Evolutionary conservation across 2,329 filamentous ascomycete genomes (phyloP).

Genomic region (Sordariomycetes sp.): DNA sequence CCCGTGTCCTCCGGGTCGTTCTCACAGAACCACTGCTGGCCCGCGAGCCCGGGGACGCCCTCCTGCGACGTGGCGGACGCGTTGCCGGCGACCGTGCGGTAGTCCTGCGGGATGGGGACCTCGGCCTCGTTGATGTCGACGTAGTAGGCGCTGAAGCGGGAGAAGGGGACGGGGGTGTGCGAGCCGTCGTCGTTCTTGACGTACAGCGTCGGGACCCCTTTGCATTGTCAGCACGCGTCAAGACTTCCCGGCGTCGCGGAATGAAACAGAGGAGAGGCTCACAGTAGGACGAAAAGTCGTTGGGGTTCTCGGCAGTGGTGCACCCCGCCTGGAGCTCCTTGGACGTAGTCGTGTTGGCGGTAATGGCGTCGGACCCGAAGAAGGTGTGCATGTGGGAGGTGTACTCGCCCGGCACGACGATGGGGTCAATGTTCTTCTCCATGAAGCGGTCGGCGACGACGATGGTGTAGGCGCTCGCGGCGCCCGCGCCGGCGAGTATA

Average conservation of each 20-base stretch:
- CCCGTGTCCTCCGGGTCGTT: conserved; percentile 10
- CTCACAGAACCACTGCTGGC: conserved; percentile 17
- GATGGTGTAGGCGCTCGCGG: conserved; percentile 11
- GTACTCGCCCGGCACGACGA: conserved; percentile 17
- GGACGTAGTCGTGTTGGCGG: conserved; percentile 14
- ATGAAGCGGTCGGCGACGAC: conserved; percentile 14
- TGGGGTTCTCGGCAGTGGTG: conserved; percentile 28
- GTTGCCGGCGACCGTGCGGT: conserved; percentile 25
- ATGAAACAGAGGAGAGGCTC: no score
- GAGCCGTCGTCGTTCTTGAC: conserved; percentile 16
- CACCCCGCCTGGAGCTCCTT: conserved; percentile 25
- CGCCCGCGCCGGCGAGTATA: background rate
- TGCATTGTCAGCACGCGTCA: background rate
- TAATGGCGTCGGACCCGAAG: conserved; percentile 20
- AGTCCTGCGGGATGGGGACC: conserved; percentile 27
- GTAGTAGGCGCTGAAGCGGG: conserved; percentile 25
- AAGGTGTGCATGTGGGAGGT: conserved; percentile 20
- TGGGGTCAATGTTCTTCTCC: conserved; percentile 19
- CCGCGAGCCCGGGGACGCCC: conserved; percentile 8
- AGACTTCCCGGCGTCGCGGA: no score
- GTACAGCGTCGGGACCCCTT: conserved; percentile 25
- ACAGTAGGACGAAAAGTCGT: conserved; percentile 31
- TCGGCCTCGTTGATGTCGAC: conserved; percentile 24
- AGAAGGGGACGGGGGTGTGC: conserved; percentile 21
- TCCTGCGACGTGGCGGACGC: conserved; percentile 16